Evolutionary conservation across 345 rosid species (phyloP), one percentile per base, ranked within the genome.

Genomic region (Sisymbrium irio): DNA sequence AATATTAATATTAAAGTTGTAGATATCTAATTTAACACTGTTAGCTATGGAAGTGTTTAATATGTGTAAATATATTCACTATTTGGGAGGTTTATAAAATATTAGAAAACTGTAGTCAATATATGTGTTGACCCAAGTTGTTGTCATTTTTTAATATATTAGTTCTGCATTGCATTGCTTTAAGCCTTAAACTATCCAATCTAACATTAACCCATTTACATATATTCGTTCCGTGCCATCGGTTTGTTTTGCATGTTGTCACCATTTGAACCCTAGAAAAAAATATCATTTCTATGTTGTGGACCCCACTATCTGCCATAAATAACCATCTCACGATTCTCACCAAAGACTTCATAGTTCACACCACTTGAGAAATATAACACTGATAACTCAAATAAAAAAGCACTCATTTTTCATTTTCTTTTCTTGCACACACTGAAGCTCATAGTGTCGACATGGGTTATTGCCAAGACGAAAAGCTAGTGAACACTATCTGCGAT

Each of bases 401-500:
- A 10, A 22, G 6, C 0, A 3, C 6, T 47, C 59, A 47, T 9
- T 47, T 44, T 59, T 47, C 12, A 42, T 57, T 20, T 22, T 33
- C 10, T 9, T 58, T 39, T 37, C 59, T 74, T n/a, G 0, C 22
- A 72, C 41, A 51, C 61, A 72, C 50, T 51, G 25, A 49, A 33
- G 49, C 74, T 75, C 89, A 82, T 76, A 78, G 86, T 83, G 89
- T 88, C 90, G 87, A 86, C 92, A 93, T 93, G 98, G 92, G 80
- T 72, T 20, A 41, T 53, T 86, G 83, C 87, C 82, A 84, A 72
- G 83, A 85, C 40, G 87, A 91, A 35, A 74, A 63, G 19, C 77
- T 93, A 75, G 86, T 93, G 9, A 53, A 44, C 71, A 85, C 69
- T 63, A 80, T 93, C 64, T 81, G 78, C 13, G 82, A 82, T 10